Evolutionary conservation across 1,139 yeast genomes (phyloP).

Genomic region (Debaryomyces sp.): DNA sequence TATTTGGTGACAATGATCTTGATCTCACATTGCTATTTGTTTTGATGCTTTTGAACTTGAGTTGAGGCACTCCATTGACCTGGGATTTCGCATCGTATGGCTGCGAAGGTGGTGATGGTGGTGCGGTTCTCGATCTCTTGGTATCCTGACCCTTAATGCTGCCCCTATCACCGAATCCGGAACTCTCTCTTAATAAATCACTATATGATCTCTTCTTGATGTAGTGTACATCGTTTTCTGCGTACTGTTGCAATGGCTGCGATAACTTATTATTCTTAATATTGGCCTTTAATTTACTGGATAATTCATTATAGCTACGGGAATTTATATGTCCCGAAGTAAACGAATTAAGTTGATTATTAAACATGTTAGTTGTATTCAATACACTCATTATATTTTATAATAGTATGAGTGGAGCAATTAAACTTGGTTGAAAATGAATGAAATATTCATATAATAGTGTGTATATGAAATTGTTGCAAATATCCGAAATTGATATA

Average conservation of each 20-base stretch:
- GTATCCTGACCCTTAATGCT: conserved; percentile 8
- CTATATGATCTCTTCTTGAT: conserved; percentile 30
- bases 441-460: conserved; percentile 3
- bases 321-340: conserved; percentile 38
- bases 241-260: background rate
- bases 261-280: conserved; percentile 14
- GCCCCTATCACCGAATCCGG: conserved; percentile 3
- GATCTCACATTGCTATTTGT: conserved; percentile 21
- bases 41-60: conserved; percentile 1
- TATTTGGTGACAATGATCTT: conserved; percentile 39
- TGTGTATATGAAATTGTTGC: conserved; percentile 9
- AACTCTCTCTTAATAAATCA: conserved; percentile 18
- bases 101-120: conserved; percentile 46
- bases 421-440: conserved; percentile 5
- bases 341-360: conserved; percentile 32
- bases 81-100: background rate
- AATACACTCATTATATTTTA: conserved; percentile 23
- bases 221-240: conserved; percentile 10
- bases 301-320: conserved; percentile 34
- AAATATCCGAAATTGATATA: conserved; percentile 8
- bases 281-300: conserved; percentile 28
- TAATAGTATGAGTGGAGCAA: conserved; percentile 2
- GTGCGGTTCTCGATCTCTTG: conserved; percentile 55
- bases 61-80: background rate
- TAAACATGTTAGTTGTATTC: conserved; percentile 30